Base-by-base conservation (phyloP, 1,284 basidiomycete genomes). In the Pseudozyma sp. region DNA sequence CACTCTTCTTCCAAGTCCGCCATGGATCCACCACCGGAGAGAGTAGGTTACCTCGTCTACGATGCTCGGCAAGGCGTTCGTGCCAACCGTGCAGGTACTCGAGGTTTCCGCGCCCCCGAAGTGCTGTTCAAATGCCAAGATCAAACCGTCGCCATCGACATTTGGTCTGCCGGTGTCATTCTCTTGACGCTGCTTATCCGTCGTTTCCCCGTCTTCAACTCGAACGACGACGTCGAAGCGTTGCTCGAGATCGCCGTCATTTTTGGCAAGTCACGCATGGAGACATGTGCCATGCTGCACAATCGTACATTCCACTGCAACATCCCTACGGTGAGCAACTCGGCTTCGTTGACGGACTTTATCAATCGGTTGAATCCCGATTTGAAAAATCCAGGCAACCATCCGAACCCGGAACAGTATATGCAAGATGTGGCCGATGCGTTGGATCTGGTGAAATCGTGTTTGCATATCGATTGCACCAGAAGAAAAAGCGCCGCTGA, bases 101-200 rank as follows among this genome's bases (percentile, higher is more conserved):
- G 96, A 82, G 97, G 96, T 0, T 99, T 99, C 85, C 91, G 96
- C 61, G 95, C 96, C 0, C 96, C 96, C 0, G 97, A 99, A 82
- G 97, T 99, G 11, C 86, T 99, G 31, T 86, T 99, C 52, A 99
- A 99, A 86, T 99, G 96, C 79, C 91, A 91, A 19, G 92, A 95
- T 76, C 96, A 99, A 86, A 92, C 92, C 5, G 56, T 82, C 94
- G 96, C 96, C 11, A 91, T 99, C 80, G 96, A 99, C 83, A 90
- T 98, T 44, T 99, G 96, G 96, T 92, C 95, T 1, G 93, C 91
- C 1, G 96, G 96, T 1, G 91, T 92, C 82, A 97, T 98, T 58
- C 86, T 99, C 0, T 88, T 99, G 6, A 95, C 95, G 85, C 95
- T 98, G 86, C 88, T 99, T 25, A 92, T 92, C 0, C 90, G 91